Evolutionary conservation across 768 basidiomycete species (phyloP), one percentile per base, ranked within the genome.

Genomic region (Ephemerocybe angulata): DNA sequence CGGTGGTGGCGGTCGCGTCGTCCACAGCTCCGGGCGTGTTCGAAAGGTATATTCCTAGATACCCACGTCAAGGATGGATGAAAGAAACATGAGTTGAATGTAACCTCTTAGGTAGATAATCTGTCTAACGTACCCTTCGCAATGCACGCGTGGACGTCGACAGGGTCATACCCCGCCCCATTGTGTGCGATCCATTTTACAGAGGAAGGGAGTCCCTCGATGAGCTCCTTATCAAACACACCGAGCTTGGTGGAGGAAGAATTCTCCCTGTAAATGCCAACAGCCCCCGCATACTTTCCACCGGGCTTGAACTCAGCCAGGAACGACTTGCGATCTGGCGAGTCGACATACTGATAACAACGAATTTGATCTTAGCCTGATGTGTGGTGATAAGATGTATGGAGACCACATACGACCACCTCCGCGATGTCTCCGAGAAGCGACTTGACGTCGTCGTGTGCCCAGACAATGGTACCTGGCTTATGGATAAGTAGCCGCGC

Each of bases 131-230:
- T 60, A 88, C 90, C 89, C 68, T 79, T 79, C 10, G 77, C 81
- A 63, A 82, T 88, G 68, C 87, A 87, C 3, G 86, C 87, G 6
- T 71, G 68, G 15, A 93, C 83, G 63, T 94, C 88, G 59, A 96
- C 87, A 57, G 86, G 84, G 66, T 97, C 93, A 66, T 97, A 97
- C 0, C 94, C 93, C 0, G 94, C 93, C 11, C 93, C 94, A 54
- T 94, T 94, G 68, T 93, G 93, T 1, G 87, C 90, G 65, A 96
- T 91, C 86, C 88, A 93, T 63, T 86, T 85, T 58, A 95, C 78
- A 19, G 75, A 77, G 1, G 76, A 57, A 1, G 91, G 85, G 10
- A 97, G 75, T 0, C 79, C 82, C 47, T 76, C 69, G 59, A 97
- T 77, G 59, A 96, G 76, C 58, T 87, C 88, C 67, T 83, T 81